Evolutionary conservation across 106 monocot genomes (phyloP), one percentile per base, ranked within the genome.

Genomic region (Phalaenopsis aphrodite): DNA sequence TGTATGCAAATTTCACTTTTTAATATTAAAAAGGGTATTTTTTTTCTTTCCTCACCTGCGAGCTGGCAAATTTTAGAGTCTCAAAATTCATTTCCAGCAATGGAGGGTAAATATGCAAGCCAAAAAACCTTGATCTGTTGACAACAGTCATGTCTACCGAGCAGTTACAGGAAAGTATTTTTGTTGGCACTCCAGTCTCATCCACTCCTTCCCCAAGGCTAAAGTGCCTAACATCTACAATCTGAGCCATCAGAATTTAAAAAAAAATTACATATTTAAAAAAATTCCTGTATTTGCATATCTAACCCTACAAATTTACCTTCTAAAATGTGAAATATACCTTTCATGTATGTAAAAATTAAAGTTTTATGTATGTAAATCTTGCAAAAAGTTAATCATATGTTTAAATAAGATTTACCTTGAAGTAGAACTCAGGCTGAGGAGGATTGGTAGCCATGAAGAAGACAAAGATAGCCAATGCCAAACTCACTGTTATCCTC

Each of bases 151-250:
- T 86, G 16, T 83, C 78, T 23, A 95, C 36, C 6, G 95, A 89
- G 56, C 84, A 89, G 80, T 93, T 95, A 79, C 82, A 89, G 8
- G 83, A 80, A 10, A 95, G 75, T 2, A 95, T 75, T 18, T 86
- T 91, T 0, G 95, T 95, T n/a, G 77, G 45, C 3, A 95, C 90
- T 2, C 90, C 93, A 5, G 89, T 89, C 48, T 71, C 81, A 42
- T 95, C 95, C 46, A 89, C n/a, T 37, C 95, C 95, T 84, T 95
- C 95, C 15, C 86, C 73, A 65, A 95, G 88, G 47, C 67, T 80
- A 49, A 94, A 94, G 3, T 85, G 82, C 77, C 78, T 38, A 14
- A 89, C 41, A 1, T 67, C 56, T 3, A 41, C 46, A 24, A 89
- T 78, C 92, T 89, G 71, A 43, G n/a, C 2, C 74, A 74, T n/a